A percentile compares a stretch with the other conserved stretches of the same genome.
phyloP scores from a whole-genome alignment of 1,284 basidiomycete genomes.

The Prillingera fragicola region DNA sequence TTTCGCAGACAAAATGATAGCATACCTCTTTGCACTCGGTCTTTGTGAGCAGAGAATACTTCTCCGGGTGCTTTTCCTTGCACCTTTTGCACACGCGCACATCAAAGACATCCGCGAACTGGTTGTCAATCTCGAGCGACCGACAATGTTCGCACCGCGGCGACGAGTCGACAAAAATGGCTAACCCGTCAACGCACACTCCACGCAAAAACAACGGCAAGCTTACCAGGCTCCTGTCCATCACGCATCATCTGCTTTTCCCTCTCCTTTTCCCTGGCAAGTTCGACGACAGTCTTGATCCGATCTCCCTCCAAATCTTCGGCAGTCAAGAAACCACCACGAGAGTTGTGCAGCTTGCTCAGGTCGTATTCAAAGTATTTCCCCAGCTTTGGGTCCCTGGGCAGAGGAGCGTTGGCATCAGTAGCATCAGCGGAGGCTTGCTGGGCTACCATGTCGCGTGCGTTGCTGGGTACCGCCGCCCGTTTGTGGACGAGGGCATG shows the following conservation, averaged over 20 bases:
- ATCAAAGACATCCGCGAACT: constrained; percentile 69
- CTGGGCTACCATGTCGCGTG: constrained; percentile 40
- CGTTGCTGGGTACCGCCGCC: constrained; percentile 25
- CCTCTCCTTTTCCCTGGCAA: constrained; percentile 61
- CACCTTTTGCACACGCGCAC: constrained; percentile 83
- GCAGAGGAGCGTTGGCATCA: constrained; percentile 25
- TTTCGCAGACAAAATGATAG: neutral
- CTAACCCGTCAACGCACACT: constrained; percentile 12
- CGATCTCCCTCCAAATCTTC: constrained; percentile 54
- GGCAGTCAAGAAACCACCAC: constrained; percentile 72
- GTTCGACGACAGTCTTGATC: constrained; percentile 60
- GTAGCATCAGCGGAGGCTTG: constrained; percentile 22
- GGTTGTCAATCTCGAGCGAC: constrained; percentile 76
- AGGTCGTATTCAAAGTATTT: constrained; percentile 94
- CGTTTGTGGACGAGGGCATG: constrained; percentile 29
- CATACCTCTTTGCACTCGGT: constrained; percentile 93
- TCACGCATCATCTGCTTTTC: constrained; percentile 66
- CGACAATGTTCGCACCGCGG: constrained; percentile 77
- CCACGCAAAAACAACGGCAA: neutral
- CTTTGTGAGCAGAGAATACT: constrained; percentile 93
- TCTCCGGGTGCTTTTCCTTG: constrained; percentile 80
- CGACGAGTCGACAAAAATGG: constrained; percentile 57
- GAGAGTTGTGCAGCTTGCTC: constrained; percentile 88
- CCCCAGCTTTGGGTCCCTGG: constrained; percentile 44
- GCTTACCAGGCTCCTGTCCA: constrained; percentile 61